Percentiles rank a stretch among this genome's conserved stretches.
phyloP scores from a whole-genome alignment of 768 basidiomycete species.

The Trametes coccinea region DNA sequence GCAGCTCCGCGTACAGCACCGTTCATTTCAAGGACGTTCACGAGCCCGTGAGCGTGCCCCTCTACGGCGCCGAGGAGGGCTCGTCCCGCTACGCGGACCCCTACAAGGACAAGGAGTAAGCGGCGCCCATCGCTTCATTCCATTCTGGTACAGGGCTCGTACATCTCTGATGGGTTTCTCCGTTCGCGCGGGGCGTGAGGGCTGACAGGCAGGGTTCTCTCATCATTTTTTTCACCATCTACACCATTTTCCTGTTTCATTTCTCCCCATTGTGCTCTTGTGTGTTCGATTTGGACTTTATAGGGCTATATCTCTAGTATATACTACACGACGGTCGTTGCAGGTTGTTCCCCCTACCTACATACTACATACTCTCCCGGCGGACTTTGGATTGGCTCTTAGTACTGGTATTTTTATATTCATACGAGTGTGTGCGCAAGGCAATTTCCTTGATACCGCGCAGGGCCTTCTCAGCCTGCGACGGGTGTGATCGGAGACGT shows the following conservation, averaged over 20 bases:
- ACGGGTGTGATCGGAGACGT: background rate
- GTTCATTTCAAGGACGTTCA: slow-evolving; percentile 13
- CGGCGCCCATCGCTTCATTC: background rate
- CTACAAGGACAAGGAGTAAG: slow-evolving; percentile 18
- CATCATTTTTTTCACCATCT: background rate
- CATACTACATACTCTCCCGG: background rate
- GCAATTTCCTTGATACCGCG: background rate
- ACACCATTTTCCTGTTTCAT: background rate
- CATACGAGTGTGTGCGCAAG: background rate
- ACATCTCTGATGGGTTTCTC: background rate
- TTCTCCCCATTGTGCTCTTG: background rate
- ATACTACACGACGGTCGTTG: background rate
- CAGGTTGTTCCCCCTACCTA: background rate
- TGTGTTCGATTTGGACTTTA: background rate
- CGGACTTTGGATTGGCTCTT: slow-evolving; percentile 2
- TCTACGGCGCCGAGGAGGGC: slow-evolving; percentile 23
- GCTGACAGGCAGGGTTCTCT: slow-evolving; percentile 1
- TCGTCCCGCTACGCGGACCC: slow-evolving; percentile 22
- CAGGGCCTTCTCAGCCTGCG: background rate
- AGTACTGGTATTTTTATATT: background rate
- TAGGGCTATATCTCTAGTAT: slow-evolving; percentile 7
- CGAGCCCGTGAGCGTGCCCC: slow-evolving; percentile 13
- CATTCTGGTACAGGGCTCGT: background rate
- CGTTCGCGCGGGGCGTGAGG: background rate
- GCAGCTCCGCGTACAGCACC: slow-evolving; percentile 19